Percentiles rank a stretch among this genome's conserved stretches.
Evolutionary conservation across 805 yeast species (phyloP).

Genomic region (Cyberlindnera misumaiensis): DNA sequence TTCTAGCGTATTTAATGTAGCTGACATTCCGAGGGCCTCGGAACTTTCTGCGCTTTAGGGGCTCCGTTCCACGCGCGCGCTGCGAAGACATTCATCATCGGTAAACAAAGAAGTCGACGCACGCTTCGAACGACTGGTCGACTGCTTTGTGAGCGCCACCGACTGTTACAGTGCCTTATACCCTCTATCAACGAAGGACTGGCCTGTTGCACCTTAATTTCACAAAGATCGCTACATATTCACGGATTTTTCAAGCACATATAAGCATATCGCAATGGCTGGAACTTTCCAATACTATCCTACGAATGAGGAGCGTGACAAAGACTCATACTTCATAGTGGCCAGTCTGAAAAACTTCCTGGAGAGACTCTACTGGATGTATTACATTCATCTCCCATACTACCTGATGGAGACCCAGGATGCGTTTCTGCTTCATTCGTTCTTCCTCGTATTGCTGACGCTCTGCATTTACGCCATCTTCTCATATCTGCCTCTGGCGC

Average conservation of each 20-base stretch:
- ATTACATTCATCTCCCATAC: slow-evolving; percentile 38
- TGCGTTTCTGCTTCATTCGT: slow-evolving; percentile 32
- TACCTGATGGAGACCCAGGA: slow-evolving; percentile 37
- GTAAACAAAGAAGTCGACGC: too few species aligned
- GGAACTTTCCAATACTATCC: slow-evolving; percentile 25
- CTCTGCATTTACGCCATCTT: slow-evolving; percentile 33
- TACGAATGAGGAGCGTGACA: slow-evolving; percentile 23
- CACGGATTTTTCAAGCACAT: background rate
- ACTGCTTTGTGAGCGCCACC: too few species aligned
- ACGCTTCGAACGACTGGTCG: too few species aligned
- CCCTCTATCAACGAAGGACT: too few species aligned
- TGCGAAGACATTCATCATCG: too few species aligned
- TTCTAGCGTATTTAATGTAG: too few species aligned
- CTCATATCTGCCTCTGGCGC: slow-evolving; percentile 24
- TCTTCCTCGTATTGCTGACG: slow-evolving; percentile 31
- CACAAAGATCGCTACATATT: too few species aligned
- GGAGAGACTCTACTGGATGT: slow-evolving; percentile 35
- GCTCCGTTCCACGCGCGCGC: too few species aligned
- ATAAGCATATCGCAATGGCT: slow-evolving; percentile 9
- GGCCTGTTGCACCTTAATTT: too few species aligned
- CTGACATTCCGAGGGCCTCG: too few species aligned
- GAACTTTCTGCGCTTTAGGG: too few species aligned
- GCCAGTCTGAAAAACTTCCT: slow-evolving; percentile 24
- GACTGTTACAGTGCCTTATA: too few species aligned
- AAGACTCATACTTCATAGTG: slow-evolving; percentile 18